Conservation (phyloP, 768 basidiomycete species). For the Coprinopsis strossmayeri region DNA sequence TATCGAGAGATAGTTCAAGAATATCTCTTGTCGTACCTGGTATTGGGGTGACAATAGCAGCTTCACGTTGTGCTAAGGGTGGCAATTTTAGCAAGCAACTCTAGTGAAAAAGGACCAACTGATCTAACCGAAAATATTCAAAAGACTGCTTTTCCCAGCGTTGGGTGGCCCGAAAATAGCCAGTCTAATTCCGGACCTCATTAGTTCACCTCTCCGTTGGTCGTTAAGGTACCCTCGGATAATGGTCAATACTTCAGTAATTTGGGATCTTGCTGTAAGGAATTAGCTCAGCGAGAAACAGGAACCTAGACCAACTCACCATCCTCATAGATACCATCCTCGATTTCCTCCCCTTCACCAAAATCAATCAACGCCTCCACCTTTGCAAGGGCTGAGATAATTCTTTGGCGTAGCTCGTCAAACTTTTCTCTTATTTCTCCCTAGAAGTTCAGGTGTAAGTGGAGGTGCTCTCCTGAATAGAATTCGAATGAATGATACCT, state of each 20-base stretch:
- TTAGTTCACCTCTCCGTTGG: constrained; percentile 72
- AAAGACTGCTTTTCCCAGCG: constrained; percentile 85
- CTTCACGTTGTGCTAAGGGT: constrained; percentile 76
- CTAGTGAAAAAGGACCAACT: constrained; percentile 1
- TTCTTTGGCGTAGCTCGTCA: constrained; percentile 55
- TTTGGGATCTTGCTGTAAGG: constrained; percentile 46
- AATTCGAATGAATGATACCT: constrained; percentile 38
- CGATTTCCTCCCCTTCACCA: constrained; percentile 86
- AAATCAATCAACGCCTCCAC: constrained; percentile 92
- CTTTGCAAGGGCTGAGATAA: constrained; percentile 68
- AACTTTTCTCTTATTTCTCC: constrained; percentile 56
- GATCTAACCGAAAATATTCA: constrained; percentile 72
- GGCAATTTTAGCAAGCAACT: too few relatives aligned
- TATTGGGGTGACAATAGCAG: constrained; percentile 82
- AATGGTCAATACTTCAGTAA: constrained; percentile 35
- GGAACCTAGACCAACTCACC: constrained; percentile 32
- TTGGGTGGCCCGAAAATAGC: constrained; percentile 93
- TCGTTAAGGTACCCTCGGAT: constrained; percentile 61
- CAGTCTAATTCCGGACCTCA: constrained; percentile 74
- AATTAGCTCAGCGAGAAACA: constrained; percentile 1
- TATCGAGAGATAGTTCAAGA: constrained; percentile 77
- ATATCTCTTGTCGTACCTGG: constrained; percentile 90
- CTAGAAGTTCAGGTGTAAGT: constrained; percentile 27
- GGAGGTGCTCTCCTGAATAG: background rate
- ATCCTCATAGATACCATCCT: constrained; percentile 70